A percentile compares a stretch with the other conserved stretches of the same genome.
These are phyloP conservation scores for Fusarium clavum DNA, from an alignment of 2,329 filamentous ascomycete species.

Conservation along the genomic window DNA sequence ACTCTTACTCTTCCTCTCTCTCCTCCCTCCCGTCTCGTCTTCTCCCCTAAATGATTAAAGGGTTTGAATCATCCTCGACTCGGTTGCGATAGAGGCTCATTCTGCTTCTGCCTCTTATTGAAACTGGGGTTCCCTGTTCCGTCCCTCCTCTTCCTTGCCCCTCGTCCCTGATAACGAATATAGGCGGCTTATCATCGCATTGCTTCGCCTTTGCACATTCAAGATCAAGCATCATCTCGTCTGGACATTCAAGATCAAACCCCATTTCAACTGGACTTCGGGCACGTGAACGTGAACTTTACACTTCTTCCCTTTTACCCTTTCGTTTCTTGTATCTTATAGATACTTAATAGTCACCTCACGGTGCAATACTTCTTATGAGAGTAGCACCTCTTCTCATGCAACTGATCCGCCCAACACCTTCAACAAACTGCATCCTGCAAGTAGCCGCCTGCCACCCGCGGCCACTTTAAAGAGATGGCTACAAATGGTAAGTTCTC, in stretches of 20 bases:
- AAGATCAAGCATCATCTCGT: slow-evolving; percentile 17
- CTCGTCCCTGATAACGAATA: slow-evolving; percentile 42
- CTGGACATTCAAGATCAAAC: neutral
- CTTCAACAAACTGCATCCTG: slow-evolving; percentile 39
- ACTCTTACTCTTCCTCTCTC: neutral
- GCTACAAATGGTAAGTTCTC: slow-evolving; percentile 48
- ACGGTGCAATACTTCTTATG: slow-evolving; percentile 39
- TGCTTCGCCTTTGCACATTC: slow-evolving; percentile 32
- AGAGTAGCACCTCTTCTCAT: slow-evolving; percentile 33
- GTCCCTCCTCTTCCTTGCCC: slow-evolving; percentile 29
- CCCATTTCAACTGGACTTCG: neutral
- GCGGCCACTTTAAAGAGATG: slow-evolving; percentile 46
- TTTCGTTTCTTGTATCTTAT: neutral
- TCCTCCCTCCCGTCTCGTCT: neutral
- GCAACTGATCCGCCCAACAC: slow-evolving; percentile 35
- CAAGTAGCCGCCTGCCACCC: slow-evolving; percentile 38
- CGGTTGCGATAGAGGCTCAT: slow-evolving; percentile 6
- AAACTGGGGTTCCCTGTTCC: slow-evolving; percentile 20
- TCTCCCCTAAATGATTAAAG: neutral
- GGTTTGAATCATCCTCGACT: neutral
- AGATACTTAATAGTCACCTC: slow-evolving; percentile 5
- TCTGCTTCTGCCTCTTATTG: neutral
- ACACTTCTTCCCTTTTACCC: slow-evolving; percentile 16
- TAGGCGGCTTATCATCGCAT: slow-evolving; percentile 44
- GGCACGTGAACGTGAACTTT: slow-evolving; percentile 8